Conservation (phyloP, 371 early-diverging fungal species). For the Lichtheimia hyalospora region DNA sequence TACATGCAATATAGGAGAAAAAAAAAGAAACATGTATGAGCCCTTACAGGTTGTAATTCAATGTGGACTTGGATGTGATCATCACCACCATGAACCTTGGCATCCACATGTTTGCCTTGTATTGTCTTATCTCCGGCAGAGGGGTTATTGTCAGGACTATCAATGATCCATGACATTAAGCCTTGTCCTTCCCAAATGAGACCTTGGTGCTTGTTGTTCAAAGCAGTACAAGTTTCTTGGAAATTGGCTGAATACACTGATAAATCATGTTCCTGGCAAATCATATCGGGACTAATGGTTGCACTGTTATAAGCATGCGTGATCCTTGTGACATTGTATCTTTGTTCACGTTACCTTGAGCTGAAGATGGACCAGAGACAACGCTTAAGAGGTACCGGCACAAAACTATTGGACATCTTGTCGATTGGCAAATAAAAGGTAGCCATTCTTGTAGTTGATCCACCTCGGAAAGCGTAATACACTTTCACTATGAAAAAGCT, state of each 20-base stretch:
- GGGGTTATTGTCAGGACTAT: constrained; percentile 15
- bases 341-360: constrained; percentile 32
- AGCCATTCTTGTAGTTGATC: constrained; percentile 34
- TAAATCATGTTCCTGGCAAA: constrained; percentile 46
- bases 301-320: constrained; percentile 6
- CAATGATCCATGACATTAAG: constrained; percentile 40
- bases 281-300: constrained; percentile 41
- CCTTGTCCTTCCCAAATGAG: constrained; percentile 52
- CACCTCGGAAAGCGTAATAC: constrained; percentile 27
- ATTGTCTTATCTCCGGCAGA: constrained; percentile 14
- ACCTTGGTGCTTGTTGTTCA: constrained; percentile 12
- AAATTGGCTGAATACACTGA: constrained; percentile 48
- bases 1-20: constrained; percentile 1
- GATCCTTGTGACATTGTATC: constrained; percentile 12
- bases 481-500: constrained; percentile 25
- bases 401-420: constrained; percentile 9
- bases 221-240: constrained; percentile 28
- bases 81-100: constrained; percentile 5
- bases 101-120: constrained; percentile 24
- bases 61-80: constrained; percentile 26
- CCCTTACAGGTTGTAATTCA: constrained; percentile 44
- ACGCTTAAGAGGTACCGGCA: constrained; percentile 28
- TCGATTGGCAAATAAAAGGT: constrained; percentile 14
- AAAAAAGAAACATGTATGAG: background rate
- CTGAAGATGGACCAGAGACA: constrained; percentile 48